Evolutionary conservation across 768 basidiomycete species (phyloP), one percentile per base, ranked within the genome.

Genomic region (Suillus bovinus): DNA sequence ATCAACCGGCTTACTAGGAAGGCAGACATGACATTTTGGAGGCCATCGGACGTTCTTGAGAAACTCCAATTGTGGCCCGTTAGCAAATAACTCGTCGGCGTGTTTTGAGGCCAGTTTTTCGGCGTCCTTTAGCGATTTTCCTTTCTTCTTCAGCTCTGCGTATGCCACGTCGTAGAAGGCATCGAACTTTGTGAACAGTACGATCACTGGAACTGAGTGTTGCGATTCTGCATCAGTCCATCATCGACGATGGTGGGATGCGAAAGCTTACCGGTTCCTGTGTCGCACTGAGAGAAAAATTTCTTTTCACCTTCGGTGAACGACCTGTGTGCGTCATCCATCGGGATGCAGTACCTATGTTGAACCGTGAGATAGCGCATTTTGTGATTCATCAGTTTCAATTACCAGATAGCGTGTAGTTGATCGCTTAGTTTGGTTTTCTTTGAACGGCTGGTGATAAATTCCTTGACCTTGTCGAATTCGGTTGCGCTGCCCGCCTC

Each of bases 381-480:
- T 13, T 31, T 42, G 0, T 7, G 13, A 60, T 6, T n/a, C 31
- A 9, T 47, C 61, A 38, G 63, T 31, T 22, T 11, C n/a, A 42
- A 42, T 11, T 56, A 77, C 79, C 79, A 81, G 36, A 80, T 79
- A 0, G 67, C 77, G 69, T 80, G 79, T 16, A 81, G 47, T 34
- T 72, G 73, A 29, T 77, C 62, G 20, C 68, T 44, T 0, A 10
- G 9, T 9, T 33, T n/a, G 20, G 41, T 10, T 42, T n/a, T 4
- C 20, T 42, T 42, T 0, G 20, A 20, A 10, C 20, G 41, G 20
- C 9, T 3, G 1, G 20, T 8, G 20, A 42, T 42, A 4, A 42
- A 42, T n/a, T 8, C 20, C 20, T n/a, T n/a, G 5, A 42, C 41
- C 20, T 42, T 42, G 41, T 42, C 41, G 20, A 42, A 42, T 42